phyloP scores from a whole-genome alignment of 2,329 filamentous ascomycete genomes.

The Saccharata proteae region DNA sequence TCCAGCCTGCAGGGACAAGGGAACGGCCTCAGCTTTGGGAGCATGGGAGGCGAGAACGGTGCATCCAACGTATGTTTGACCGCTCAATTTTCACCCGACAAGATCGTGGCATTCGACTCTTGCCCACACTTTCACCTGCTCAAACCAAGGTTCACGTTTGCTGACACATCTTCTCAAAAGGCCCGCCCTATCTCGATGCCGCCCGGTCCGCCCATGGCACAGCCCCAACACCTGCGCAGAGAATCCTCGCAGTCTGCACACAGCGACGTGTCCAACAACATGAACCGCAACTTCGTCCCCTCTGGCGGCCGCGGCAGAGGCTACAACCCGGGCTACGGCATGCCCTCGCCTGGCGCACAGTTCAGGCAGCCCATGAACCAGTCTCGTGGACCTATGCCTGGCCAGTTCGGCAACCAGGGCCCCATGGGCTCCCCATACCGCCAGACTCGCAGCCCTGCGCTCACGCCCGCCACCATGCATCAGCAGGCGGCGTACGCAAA shows the following conservation, averaged over 20 bases:
- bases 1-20: slow-evolving; percentile 59
- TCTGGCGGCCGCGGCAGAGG: slow-evolving; percentile 40
- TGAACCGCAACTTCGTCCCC: slow-evolving; percentile 27
- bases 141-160: neutral
- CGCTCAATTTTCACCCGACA: neutral
- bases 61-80: slow-evolving; percentile 56
- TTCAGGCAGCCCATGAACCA: slow-evolving; percentile 41
- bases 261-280: slow-evolving; percentile 55
- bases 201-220: slow-evolving; percentile 34
- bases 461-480: slow-evolving; percentile 50
- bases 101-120: neutral
- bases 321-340: slow-evolving; percentile 33
- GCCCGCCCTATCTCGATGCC: slow-evolving; percentile 55
- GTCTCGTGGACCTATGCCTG: slow-evolving; percentile 39
- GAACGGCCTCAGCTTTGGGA: slow-evolving; percentile 68
- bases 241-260: slow-evolving; percentile 78
- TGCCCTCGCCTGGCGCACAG: slow-evolving; percentile 38
- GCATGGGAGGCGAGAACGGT: slow-evolving; percentile 56
- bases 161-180: slow-evolving; percentile 28
- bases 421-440: slow-evolving; percentile 39
- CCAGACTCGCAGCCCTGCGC: slow-evolving; percentile 47
- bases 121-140: neutral
- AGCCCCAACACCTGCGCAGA: slow-evolving; percentile 68
- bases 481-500: slow-evolving; percentile 41
- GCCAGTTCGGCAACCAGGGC: slow-evolving; percentile 36